Conservation (phyloP, 179 eudicot genomes). For the Silene noctiflora region DNA sequence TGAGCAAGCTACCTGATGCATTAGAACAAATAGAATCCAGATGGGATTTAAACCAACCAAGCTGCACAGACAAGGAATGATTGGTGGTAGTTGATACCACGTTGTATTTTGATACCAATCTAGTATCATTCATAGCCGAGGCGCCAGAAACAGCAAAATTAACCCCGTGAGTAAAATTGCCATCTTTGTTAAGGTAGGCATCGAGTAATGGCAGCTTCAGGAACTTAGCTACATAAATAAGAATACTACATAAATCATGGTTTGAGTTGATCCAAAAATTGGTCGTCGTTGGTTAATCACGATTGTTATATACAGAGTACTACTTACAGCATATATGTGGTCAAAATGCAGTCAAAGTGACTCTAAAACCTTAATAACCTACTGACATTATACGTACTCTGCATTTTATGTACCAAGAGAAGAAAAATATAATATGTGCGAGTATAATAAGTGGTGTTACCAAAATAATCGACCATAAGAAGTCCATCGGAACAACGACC, state of each 20-base stretch:
- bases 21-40: constrained; percentile 1
- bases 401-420: too few species aligned
- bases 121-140: constrained; percentile 13
- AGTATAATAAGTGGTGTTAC: background rate
- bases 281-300: too few species aligned
- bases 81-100: background rate
- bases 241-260: too few species aligned
- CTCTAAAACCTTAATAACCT: too few species aligned
- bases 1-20: constrained; percentile 12
- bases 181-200: constrained; percentile 23
- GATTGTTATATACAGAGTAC: too few species aligned
- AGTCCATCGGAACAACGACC: constrained; percentile 24
- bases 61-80: constrained; percentile 22
- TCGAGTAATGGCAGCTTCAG: constrained; percentile 19
- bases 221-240: constrained; percentile 3
- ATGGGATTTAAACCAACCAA: constrained; percentile 26
- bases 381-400: too few species aligned
- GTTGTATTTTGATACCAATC: background rate
- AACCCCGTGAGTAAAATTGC: constrained; percentile 22
- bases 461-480: constrained; percentile 25
- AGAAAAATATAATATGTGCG: too few species aligned
- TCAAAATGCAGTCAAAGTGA: too few species aligned
- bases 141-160: constrained; percentile 28
- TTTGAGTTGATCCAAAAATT: too few species aligned
- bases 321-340: too few species aligned